These are phyloP conservation scores for Xylaria sp. DNA, from an alignment of 2,329 filamentous ascomycete genomes.

Conservation along the genomic window DNA sequence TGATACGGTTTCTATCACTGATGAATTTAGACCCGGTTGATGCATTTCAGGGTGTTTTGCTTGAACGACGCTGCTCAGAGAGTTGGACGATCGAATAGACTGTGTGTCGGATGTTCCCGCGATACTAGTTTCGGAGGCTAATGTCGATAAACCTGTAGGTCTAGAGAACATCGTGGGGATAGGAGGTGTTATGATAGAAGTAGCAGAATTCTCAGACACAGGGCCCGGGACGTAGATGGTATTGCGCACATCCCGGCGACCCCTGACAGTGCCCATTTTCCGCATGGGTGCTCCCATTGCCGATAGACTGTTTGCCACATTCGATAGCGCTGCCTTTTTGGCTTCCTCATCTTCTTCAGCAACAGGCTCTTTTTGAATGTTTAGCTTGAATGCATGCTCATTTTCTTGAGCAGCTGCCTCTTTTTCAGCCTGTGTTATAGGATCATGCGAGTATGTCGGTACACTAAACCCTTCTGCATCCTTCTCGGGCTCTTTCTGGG, in stretches of 20 bases:
- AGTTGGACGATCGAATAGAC: slow-evolving; percentile 88
- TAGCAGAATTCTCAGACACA: slow-evolving; percentile 37
- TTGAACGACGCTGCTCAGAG: slow-evolving; percentile 71
- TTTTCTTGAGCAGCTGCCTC: slow-evolving; percentile 66
- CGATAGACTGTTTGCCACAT: slow-evolving; percentile 75
- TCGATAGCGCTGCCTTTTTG: slow-evolving; percentile 74
- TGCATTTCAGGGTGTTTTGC: slow-evolving; percentile 82
- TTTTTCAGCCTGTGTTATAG: slow-evolving; percentile 74
- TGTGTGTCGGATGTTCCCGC: slow-evolving; percentile 78
- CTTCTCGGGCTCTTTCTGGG: slow-evolving; percentile 54
- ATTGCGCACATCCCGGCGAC: slow-evolving; percentile 88
- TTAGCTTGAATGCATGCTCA: slow-evolving; percentile 77
- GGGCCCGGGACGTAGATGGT: slow-evolving; percentile 77
- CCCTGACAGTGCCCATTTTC: slow-evolving; percentile 78
- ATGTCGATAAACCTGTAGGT: slow-evolving; percentile 56
- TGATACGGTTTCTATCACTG: slow-evolving; percentile 90
- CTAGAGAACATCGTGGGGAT: slow-evolving; percentile 48
- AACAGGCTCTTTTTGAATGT: slow-evolving; percentile 79
- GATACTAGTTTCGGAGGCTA: slow-evolving; percentile 68
- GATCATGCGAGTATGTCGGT: slow-evolving; percentile 66
- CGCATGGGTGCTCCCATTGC: slow-evolving; percentile 67
- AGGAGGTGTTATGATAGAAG: slow-evolving; percentile 41
- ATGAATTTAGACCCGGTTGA: slow-evolving; percentile 81
- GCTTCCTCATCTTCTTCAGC: slow-evolving; percentile 78
- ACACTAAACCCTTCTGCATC: slow-evolving; percentile 80